Base-by-base conservation (phyloP, 2,329 filamentous ascomycete species). In the Chalara sp. region DNA sequence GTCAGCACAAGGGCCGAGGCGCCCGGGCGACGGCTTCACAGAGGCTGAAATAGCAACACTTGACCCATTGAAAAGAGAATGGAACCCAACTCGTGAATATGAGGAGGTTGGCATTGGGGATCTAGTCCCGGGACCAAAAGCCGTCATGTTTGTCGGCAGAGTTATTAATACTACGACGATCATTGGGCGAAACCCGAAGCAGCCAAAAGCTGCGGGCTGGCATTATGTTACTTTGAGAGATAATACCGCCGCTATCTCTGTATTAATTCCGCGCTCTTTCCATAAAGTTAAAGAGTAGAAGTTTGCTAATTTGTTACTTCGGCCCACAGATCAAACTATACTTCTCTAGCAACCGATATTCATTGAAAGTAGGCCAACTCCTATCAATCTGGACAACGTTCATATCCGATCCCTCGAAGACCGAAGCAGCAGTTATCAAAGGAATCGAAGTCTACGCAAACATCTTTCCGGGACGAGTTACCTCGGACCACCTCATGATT, bases 351-450 rank as follows among this genome's bases (percentile, higher is more conserved):
- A 59, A 56, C 47, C 63, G 56, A 28, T 75, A 71, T 64, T 67
- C 63, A 39, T 63, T 79, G 5, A 67, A 70, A 6, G 64, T 83
- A 2, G 79, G 80, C 3, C 73, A 75, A 37, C 69, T 81, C 1
- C 67, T 83, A 12, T 76, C 75, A 0, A 63, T 83, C 6, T 83
- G 77, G 76, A 74, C 79, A 1, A 73, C 73, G 6, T 79, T 80
- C 54, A 69, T 82, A 43, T 72, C 73, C 10, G 65, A 70, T 11
- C 67, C 70, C 0, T 69, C 69, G 40, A 78, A 77, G 48, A 70
- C 72, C 1, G 65, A 75, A 7, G 72, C 74, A 45, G 41, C 40
- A 0, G 58, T 57, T 5, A 64, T 69, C 11, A 67, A 68, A 0
- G 68, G 37, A 12, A 48, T 61, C 1, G 37, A 29, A 64, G 64